Evolutionary conservation across 352 stramenopile genomes (phyloP), one percentile per base, ranked within the genome.

Genomic region (Halophytophthora batemanensis): DNA sequence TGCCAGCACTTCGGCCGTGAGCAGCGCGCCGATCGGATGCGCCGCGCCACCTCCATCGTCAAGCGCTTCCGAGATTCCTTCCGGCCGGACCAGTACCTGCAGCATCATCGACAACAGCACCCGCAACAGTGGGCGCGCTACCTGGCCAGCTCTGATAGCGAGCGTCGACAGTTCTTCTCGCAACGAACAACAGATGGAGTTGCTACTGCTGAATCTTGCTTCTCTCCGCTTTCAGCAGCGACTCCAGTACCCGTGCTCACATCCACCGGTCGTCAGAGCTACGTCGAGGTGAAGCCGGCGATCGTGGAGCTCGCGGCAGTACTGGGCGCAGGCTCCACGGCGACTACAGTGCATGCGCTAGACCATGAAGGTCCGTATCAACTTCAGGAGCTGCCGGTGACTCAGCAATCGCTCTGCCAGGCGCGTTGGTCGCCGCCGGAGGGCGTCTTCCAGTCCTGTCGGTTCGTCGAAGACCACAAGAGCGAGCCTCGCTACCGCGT

Each of bases 31-130:
- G 69, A 69, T 33, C 56, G 62, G 19, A 82, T 82, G 58, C 71
- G 74, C 42, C 66, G 61, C 40, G 60, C 57, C 31, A 68, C 71
- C 11, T 68, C 50, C 47, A 80, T 77, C 39, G 62, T 82, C 45
- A 85, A 85, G 55, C 66, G 67, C 42, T 85, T 82, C 37, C 71
- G 71, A 28, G 50, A 66, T 44, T 65, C 61, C 5, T 85, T 85
- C 43, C 74, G 74, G 23, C 74, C 74, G 25, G 74, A 85, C 51
- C 74, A 85, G 59, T 85, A 85, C 68, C 43, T 72, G 56, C 74
- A 85, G 56, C 74, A 85, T 60, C 54, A 77, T 19, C 45, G 61
- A 15, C 53, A 72, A 43, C 68, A 80, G 56, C 74, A 85, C 40
- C 68, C 71, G 49, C 51, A 23, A 19, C 60, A 67, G 47, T 85